Evolutionary conservation across 2,329 filamentous ascomycete species (phyloP).

Genomic region (Aspergillus sp.): DNA sequence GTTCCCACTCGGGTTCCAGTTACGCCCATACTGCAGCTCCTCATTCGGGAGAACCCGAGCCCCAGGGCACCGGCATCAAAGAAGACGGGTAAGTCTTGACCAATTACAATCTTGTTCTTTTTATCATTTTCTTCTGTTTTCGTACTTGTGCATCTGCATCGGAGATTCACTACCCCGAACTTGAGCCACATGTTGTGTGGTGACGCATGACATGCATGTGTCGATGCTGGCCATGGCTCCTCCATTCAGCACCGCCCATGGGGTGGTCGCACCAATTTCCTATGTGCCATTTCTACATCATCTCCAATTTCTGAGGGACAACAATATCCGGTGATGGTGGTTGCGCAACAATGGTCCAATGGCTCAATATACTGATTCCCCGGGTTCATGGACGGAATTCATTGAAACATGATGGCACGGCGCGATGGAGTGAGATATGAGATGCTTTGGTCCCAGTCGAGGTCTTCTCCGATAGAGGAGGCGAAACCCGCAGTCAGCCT

Average conservation of each 20-base stretch:
- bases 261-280: conserved; percentile 5
- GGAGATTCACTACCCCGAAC: too few relatives aligned
- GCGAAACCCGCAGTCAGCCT: conserved; percentile 10
- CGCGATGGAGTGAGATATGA: conserved; percentile 7
- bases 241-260: not conserved
- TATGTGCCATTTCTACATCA: conserved; percentile 5
- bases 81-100: conserved; percentile 81
- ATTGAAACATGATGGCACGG: conserved; percentile 6
- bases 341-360: not conserved
- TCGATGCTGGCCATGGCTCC: too few relatives aligned
- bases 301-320: conserved; percentile 9
- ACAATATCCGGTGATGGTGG: conserved; percentile 11
- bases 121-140: conserved; percentile 1
- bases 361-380: conserved; percentile 7
- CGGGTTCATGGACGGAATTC: conserved; percentile 9
- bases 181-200: too few relatives aligned
- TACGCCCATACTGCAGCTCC: conserved; percentile 17
- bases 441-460: conserved; percentile 11
- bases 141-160: too few relatives aligned
- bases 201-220: too few relatives aligned
- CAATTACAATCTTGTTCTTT: conserved; percentile 17
- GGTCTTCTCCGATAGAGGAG: conserved; percentile 12
- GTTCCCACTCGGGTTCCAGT: conserved; percentile 22
- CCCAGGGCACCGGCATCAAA: conserved; percentile 60
- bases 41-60: conserved; percentile 30